Base-by-base conservation (phyloP, 441 rosid species). In the Pelargonium australe region DNA sequence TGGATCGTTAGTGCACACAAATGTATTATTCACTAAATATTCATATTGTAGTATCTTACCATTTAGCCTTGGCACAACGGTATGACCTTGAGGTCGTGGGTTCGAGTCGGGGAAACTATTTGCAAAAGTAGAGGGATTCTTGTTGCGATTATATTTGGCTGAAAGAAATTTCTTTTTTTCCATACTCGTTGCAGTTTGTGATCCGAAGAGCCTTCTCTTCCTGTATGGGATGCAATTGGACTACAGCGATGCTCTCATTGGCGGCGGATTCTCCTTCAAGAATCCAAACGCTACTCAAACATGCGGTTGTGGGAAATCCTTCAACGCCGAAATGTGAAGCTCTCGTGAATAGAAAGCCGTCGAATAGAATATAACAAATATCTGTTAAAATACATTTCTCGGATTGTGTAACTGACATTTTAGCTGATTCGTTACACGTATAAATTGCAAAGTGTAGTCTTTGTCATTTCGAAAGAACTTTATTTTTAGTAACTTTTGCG, bases 251-350 rank as follows among this genome's bases (percentile, higher is more conserved):
- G 96, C 99, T 70, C 89, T 94, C 25, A 94, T 94, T 31, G 96
- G 99, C 44, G 99, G 99, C 49, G 99, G 99, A 78, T 94, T 94
- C 82, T 83, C 89, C 58, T 94, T 94, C 86, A 81, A 84, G 71
- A 94, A 94, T 83, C 99, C 97, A 7, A 91, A 94, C 73, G 97
- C 99, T n/a, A 88, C 92, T 1, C 96, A 89, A 76, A 93, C 98
- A 41, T 93, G 98, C 31, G 98, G 97, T 10, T 93, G 97, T 31
- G 98, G 98, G 55, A 93, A 93, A 86, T 93, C 96, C 67, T 93
- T 93, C 81, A 85, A 86, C 7, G 97, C 99, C 4, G 94, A 91
- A 67, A 86, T 87, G 92, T 94, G 79, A 83, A 79, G n/a, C 19
- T 11, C 16, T 61, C 45, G 49, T 70, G 57, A 49, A 69, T 67